phyloP scores from a whole-genome alignment of 768 basidiomycete species.

The Russula griseocarnosa region DNA sequence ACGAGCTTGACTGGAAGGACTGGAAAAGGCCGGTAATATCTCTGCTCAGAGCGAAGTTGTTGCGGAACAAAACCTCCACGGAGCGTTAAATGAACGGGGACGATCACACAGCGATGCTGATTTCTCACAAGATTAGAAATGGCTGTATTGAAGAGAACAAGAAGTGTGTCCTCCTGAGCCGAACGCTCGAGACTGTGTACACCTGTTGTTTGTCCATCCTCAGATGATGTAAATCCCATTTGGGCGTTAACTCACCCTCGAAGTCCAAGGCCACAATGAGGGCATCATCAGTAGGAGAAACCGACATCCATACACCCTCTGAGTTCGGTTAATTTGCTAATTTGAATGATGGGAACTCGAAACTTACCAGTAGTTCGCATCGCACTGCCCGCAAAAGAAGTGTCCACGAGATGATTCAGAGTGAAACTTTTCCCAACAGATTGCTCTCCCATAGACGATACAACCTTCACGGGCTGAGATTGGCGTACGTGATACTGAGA shows the following conservation, averaged over 20 bases:
- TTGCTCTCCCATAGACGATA: constrained; percentile 67
- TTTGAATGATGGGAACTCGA: neutral
- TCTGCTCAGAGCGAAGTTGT: constrained; percentile 60
- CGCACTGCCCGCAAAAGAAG: constrained; percentile 62
- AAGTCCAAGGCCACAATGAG: constrained; percentile 61
- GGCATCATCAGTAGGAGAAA: constrained; percentile 53
- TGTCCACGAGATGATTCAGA: constrained; percentile 58
- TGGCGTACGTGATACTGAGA: neutral
- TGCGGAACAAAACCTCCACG: constrained; percentile 59
- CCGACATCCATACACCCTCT: constrained; percentile 67
- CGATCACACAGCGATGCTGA: neutral
- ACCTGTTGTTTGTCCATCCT: constrained; percentile 34
- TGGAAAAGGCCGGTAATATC: constrained; percentile 60
- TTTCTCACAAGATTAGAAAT: constrained; percentile 53
- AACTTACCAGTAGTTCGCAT: constrained; percentile 52
- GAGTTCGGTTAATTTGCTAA: constrained; percentile 4
- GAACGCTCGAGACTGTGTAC: constrained; percentile 65
- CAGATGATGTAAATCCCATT: neutral
- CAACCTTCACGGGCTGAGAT: constrained; percentile 56
- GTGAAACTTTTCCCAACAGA: constrained; percentile 60
- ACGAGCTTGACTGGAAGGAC: constrained; percentile 56
- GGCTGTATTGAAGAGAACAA: constrained; percentile 63
- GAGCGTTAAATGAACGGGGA: neutral
- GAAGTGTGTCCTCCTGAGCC: constrained; percentile 58
- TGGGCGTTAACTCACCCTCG: constrained; percentile 42